Evolutionary conservation across 192 early-diverging fungal genomes (phyloP).

Genomic region (Neocallimastix lanati): DNA sequence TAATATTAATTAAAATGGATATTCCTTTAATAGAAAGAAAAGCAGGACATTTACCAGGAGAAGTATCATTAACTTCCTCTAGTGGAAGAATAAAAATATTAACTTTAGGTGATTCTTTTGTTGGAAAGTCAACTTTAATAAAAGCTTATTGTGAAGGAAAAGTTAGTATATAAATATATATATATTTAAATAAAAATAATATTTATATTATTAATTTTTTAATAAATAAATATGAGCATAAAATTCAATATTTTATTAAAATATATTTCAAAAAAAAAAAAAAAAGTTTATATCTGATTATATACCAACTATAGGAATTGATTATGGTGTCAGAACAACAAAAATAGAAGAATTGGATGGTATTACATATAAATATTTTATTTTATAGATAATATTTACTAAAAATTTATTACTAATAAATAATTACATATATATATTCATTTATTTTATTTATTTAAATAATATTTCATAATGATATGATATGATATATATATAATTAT

Average conservation of each 20-base stretch:
- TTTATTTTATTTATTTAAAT: not conserved
- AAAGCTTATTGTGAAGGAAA: not conserved
- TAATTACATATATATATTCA: not conserved
- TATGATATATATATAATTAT: too few relatives aligned
- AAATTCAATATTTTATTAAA: too few relatives aligned
- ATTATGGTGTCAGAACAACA: slow-evolving; percentile 37
- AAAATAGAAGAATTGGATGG: slow-evolving; percentile 15
- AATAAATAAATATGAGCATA: too few relatives aligned
- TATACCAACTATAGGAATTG: slow-evolving; percentile 38
- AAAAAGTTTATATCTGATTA: slow-evolving; percentile 29
- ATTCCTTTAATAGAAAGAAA: not conserved
- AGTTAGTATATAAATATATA: not conserved
- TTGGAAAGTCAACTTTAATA: not conserved
- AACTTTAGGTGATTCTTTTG: not conserved
- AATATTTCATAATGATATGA: too few relatives aligned
- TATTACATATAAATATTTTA: slow-evolving; percentile 4
- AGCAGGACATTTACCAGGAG: not conserved
- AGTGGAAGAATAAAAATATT: not conserved
- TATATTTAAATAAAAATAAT: not conserved
- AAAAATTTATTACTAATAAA: too few relatives aligned
- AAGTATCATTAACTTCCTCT: not conserved
- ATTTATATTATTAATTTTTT: too few relatives aligned
- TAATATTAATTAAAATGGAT: not conserved
- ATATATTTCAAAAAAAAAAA: too few relatives aligned
- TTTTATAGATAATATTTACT: too few relatives aligned